Conservation (phyloP, 768 basidiomycete species). For the Trametes coccinea region DNA sequence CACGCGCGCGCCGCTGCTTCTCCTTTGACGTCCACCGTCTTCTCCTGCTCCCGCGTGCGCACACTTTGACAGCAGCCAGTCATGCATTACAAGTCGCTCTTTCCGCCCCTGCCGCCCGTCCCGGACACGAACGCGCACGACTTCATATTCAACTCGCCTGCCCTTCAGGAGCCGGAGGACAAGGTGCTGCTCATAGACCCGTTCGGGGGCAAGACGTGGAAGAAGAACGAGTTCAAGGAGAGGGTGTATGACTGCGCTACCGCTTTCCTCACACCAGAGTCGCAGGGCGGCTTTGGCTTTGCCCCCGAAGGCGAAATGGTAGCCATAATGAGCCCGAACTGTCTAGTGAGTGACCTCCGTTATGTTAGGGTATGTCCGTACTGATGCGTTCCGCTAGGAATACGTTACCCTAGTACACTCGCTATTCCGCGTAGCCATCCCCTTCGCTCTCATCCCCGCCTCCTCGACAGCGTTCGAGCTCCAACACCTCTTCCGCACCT, state of each 20-base stretch:
- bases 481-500: conserved; percentile 47
- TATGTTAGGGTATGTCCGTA: background rate
- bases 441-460: conserved; percentile 54
- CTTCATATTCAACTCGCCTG: conserved; percentile 53
- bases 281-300: conserved; percentile 59
- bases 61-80: background rate
- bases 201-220: conserved; percentile 46
- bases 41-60: background rate
- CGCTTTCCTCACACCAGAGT: conserved; percentile 42
- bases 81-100: conserved; percentile 62
- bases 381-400: conserved; percentile 42
- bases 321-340: conserved; percentile 72
- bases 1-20: too few species aligned
- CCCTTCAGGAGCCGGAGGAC: conserved; percentile 39
- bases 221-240: conserved; percentile 50
- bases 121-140: conserved; percentile 58
- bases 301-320: conserved; percentile 54
- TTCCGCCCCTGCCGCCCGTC: conserved; percentile 49
- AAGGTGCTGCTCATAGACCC: conserved; percentile 58
- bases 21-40: background rate
- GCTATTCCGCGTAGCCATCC: conserved; percentile 48
- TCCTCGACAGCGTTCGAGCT: conserved; percentile 61
- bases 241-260: conserved; percentile 57
- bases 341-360: conserved; percentile 46
- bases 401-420: conserved; percentile 52